Base-by-base conservation (phyloP, 495 filamentous ascomycete species). In the Trichoderma asperelloides region DNA sequence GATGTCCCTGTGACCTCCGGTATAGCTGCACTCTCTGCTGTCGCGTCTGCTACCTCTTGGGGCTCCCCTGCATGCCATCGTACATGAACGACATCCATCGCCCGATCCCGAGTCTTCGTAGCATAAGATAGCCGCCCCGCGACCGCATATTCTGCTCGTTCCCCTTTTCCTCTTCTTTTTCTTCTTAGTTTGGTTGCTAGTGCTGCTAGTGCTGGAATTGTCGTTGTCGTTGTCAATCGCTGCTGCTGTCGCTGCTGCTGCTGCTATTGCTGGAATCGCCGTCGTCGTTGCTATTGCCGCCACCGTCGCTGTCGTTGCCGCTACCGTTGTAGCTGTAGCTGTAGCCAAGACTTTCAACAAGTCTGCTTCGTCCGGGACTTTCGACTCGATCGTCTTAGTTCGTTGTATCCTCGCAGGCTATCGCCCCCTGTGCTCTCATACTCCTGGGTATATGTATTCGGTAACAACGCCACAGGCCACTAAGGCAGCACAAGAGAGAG, bases 91-190 rank as follows among this genome's bases (percentile, higher is more conserved):
- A 64, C 62, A 33, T 64, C 62, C 62, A 64, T 64, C 30, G 39
- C 62, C 62, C 33, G n/a, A 64, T 64, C 62, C 62, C 62, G n/a
- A 28, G 62, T 64, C 33, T 13, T 64, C 62, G 39, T 18, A 8
- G 21, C 62, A 6, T 13, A 16, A 13, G 33, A 21, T 12, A n/a
- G 62, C 62, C 12, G 25, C n/a, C 62, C 62, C 30, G n/a, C 40
- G 62, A 40, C 40, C 62, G 62, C 62, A 64, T 64, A 40, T 64
- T 63, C 27, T 33, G 60, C 60, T 25, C 27, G 60, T 40, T 63
- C 27, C 33, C 12, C 28, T 25, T 16, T 33, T 63, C 60, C 43
- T n/a, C 5, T 37, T 37, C 33, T 37, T 33, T 33, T 37, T 37
- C 33, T 37, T 37, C 33, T 37, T 37, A 37, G 5, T 55, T 25